phyloP scores from a whole-genome alignment of 345 rosid genomes.

The Populus ilicifolia region DNA sequence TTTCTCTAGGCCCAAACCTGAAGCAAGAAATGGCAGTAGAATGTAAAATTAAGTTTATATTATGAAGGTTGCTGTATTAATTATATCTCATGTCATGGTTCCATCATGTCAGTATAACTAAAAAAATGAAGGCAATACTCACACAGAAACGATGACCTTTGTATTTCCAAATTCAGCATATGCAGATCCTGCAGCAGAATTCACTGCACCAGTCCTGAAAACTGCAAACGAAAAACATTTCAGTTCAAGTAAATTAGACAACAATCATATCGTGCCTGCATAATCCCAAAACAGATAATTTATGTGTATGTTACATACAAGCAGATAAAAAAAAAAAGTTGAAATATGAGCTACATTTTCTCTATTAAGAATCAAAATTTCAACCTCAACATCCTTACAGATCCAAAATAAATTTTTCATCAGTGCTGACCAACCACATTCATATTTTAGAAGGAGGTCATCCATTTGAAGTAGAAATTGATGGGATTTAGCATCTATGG shows the following conservation, averaged over 20 bases:
- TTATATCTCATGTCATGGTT: not conserved
- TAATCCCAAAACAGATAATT: not conserved
- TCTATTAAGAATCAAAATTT: not conserved
- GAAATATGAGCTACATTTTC: not conserved
- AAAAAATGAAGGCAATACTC: slow-evolving; percentile 35
- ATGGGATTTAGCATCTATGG: not conserved
- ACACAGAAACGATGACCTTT: slow-evolving; percentile 95
- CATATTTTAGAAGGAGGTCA: not conserved
- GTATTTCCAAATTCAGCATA: slow-evolving; percentile 95
- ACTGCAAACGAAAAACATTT: slow-evolving; percentile 36
- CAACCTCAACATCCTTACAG: not conserved
- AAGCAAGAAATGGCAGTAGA: slow-evolving; percentile 2
- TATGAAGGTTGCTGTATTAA: not conserved
- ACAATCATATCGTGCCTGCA: not conserved
- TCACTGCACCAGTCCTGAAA: slow-evolving; percentile 82
- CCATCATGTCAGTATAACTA: not conserved
- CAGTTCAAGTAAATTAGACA: not conserved
- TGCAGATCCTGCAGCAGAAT: slow-evolving; percentile 90
- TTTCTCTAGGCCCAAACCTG: slow-evolving; percentile 99
- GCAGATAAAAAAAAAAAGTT: not conserved
- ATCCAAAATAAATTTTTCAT: not conserved
- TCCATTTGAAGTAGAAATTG: not conserved
- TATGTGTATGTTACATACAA: not conserved
- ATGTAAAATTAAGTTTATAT: not conserved
- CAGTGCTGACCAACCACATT: not conserved